phyloP scores from a whole-genome alignment of 1,284 basidiomycete species.

The Vanrija pseudolonga region DNA sequence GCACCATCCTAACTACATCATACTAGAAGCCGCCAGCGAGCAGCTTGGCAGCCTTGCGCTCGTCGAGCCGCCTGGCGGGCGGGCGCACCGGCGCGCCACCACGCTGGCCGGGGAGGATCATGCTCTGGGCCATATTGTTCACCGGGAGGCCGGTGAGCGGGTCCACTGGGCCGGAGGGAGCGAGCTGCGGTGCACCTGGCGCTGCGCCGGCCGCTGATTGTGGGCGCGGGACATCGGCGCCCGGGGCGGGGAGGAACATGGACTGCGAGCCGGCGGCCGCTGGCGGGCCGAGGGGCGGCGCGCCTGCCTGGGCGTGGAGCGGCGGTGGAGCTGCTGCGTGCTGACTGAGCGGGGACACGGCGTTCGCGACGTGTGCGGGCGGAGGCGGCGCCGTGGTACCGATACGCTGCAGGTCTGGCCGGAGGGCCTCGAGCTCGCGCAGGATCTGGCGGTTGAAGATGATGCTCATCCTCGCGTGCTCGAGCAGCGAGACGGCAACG shows the following conservation, averaged over 20 bases:
- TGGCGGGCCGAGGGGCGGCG: not conserved
- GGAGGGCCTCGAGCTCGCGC: slow-evolving; percentile 79
- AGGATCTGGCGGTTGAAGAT: slow-evolving; percentile 84
- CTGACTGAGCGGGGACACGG: not conserved
- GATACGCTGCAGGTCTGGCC: slow-evolving; percentile 60
- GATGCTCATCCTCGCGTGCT: slow-evolving; percentile 82
- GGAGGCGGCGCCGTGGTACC: slow-evolving; percentile 11
- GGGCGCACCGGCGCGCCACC: slow-evolving; percentile 19
- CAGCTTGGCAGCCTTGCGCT: slow-evolving; percentile 45
- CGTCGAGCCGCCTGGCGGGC: slow-evolving; percentile 33
- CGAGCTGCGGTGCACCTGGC: slow-evolving; percentile 2
- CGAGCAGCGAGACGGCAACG: slow-evolving; percentile 76
- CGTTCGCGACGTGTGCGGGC: not conserved
- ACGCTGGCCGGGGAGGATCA: slow-evolving; percentile 32
- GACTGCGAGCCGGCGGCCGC: slow-evolving; percentile 23
- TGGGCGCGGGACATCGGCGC: slow-evolving; percentile 8
- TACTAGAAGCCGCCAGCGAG: slow-evolving; percentile 43
- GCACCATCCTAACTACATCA: not conserved
- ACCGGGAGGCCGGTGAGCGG: slow-evolving; percentile 10
- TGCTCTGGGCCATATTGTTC: slow-evolving; percentile 37
- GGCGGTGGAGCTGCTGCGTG: not conserved
- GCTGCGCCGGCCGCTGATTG: slow-evolving; percentile 13
- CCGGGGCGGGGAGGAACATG: slow-evolving; percentile 40
- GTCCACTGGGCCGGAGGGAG: not conserved
- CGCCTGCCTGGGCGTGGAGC: not conserved